Conservation (phyloP, 2,329 filamentous ascomycete species). For the Aspergillus transmontanensis region DNA sequence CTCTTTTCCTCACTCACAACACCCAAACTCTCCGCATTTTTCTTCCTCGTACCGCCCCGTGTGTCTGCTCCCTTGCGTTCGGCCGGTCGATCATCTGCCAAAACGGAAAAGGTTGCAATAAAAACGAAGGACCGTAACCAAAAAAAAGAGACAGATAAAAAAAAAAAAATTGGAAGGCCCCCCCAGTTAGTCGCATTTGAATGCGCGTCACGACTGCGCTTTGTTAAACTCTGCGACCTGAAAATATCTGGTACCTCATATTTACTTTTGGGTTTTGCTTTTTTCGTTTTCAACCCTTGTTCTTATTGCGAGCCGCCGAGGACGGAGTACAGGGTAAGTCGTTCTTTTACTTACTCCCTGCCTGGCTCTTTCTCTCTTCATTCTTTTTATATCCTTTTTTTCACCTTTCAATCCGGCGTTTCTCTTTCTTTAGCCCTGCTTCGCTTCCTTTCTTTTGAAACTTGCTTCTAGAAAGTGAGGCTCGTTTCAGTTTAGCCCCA, state of each 20-base stretch:
- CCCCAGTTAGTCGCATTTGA: slow-evolving; percentile 18
- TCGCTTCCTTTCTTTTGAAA: slow-evolving; percentile 11
- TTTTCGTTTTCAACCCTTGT: background rate
- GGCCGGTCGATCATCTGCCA: slow-evolving; percentile 24
- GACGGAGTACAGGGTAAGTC: slow-evolving; percentile 6
- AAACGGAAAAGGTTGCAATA: slow-evolving; percentile 16
- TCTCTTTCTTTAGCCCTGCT: slow-evolving; percentile 3
- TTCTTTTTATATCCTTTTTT: slow-evolving; percentile 7
- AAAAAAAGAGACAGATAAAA: background rate
- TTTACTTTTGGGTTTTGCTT: background rate
- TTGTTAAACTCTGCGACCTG: background rate
- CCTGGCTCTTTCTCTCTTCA: slow-evolving; percentile 4
- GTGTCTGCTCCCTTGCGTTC: slow-evolving; percentile 22
- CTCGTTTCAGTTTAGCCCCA: background rate
- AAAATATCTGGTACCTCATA: slow-evolving; percentile 4
- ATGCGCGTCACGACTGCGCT: slow-evolving; percentile 2
- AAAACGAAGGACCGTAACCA: background rate
- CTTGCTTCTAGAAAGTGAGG: background rate
- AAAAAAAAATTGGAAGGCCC: slow-evolving; percentile 10
- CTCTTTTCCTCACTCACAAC: background rate
- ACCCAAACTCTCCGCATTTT: background rate
- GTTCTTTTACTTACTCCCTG: background rate
- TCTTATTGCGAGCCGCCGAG: slow-evolving; percentile 2
- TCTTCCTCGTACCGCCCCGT: slow-evolving; percentile 5
- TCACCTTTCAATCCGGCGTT: slow-evolving; percentile 2